Evolutionary conservation across 2,329 filamentous ascomycete genomes (phyloP), one percentile per base, ranked within the genome.

Genomic region (Sporothrix phasma): DNA sequence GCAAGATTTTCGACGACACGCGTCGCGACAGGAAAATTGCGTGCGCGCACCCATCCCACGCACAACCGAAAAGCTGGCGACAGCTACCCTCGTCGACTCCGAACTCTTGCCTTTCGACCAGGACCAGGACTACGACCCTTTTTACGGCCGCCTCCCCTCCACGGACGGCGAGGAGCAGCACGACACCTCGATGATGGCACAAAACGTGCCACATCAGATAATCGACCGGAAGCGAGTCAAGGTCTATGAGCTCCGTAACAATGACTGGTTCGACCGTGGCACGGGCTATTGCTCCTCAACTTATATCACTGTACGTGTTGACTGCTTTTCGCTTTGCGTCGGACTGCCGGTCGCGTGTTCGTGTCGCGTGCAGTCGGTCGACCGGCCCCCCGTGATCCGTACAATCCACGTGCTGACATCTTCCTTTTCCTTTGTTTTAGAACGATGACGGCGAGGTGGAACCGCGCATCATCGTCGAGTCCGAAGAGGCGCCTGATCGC

Each of bases 231-330:
- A 84, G 76, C 84, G 94, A 82, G 94, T 97, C 77, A 99, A 99
- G 82, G 94, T 99, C 74, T 99, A 99, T 77, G 94, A 97, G 80
- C 84, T 99, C 72, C 91, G 90, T 76, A 92, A 96, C 78, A 96
- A 96, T 82, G 94, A 97, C 85, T 99, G 94, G 94, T 97, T 93
- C 75, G 94, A 99, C 78, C 84, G 93, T 72, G 94, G 94, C 68
- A 99, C 94, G 56, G 94, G 94, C 67, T 97, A 97, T 76, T 97
- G 94, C 76, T 90, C 86, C 66, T 92, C 92, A 56, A 83, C 86
- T 68, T 84, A 89, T 68, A 78, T 87, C 68, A 83, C 86, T 75
- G 89, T 94, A 84, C 75, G 88, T 75, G 29, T 24, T 4, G 4
- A 11, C 2, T 37, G 26, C 2, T 17, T 45, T 34, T 26, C 24